Evolutionary conservation across 129 eudicot genomes (phyloP), one percentile per base, ranked within the genome.

Genomic region (Rutidosis leptorrhynchoides): DNA sequence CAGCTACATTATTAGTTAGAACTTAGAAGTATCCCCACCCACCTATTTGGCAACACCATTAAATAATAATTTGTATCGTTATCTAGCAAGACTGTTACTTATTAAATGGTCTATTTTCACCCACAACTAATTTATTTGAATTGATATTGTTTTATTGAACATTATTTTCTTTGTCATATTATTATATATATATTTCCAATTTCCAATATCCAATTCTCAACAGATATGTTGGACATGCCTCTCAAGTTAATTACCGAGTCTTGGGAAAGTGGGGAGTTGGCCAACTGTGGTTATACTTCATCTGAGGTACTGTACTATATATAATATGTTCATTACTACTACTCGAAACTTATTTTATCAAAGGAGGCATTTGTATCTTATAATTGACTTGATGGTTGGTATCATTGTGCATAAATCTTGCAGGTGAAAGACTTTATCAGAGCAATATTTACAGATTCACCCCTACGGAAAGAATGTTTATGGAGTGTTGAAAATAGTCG

Each of bases 181-280:
- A n/a, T n/a, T n/a, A n/a, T n/a, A n/a, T n/a, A n/a, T n/a, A n/a
- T n/a, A n/a, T n/a, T n/a, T n/a, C n/a, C n/a, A n/a, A n/a, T n/a
- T n/a, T n/a, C n/a, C n/a, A n/a, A n/a, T 16, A 48, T 15, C 23
- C 24, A 56, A 43, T 54, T 68, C 24, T 81, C 37, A 56, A 64
- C 72, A 93, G 98, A 84, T 80, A 81, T 93, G 74, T 53, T 93
- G 87, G 98, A 93, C 84, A 80, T 88, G 95, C 90, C 98, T 69
- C 74, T 93, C 75, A 88, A 84, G 79, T 88, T 92, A 32, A 93
- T 93, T 37, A 93, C 98, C 53, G 79, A 78, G 53, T 77, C 83
- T 3, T 93, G 98, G 98, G 96, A 93, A 81, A 76, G 84, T 68
- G 98, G 96, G 40, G 95, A 93, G 74, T 82, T 93, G 81, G 70